phyloP scores from a whole-genome alignment of 75 land plant species.

The Pinus taeda region DNA sequence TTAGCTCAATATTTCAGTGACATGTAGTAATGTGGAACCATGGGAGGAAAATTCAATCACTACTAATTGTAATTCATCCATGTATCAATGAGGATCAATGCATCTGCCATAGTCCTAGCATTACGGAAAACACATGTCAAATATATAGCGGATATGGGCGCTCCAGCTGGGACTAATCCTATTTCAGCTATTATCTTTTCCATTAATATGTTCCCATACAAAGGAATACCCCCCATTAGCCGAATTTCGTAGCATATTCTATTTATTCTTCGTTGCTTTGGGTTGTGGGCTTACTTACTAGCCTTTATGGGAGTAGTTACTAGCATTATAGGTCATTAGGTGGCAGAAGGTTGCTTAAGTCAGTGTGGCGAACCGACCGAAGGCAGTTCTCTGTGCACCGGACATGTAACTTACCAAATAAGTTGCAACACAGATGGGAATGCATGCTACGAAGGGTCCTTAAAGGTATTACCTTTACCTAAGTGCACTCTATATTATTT shows the following conservation, averaged over 20 bases:
- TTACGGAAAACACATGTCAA: too few species aligned
- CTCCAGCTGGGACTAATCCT: not conserved
- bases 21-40: too few species aligned
- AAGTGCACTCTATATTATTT: too few species aligned
- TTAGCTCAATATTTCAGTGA: too few species aligned
- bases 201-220: slow-evolving; percentile 11
- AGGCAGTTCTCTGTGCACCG: not conserved
- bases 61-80: too few species aligned
- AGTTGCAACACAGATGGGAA: not conserved
- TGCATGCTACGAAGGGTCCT: not conserved
- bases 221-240: slow-evolving; percentile 16
- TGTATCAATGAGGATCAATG: too few species aligned
- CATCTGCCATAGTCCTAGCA: too few species aligned
- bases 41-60: too few species aligned
- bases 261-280: not conserved
- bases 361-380: not conserved
- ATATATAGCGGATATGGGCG: too few species aligned
- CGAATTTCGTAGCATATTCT: slow-evolving; percentile 7
- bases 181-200: slow-evolving; percentile 6
- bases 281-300: slow-evolving; percentile 21
- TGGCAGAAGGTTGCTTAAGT: not conserved
- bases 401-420: slow-evolving; percentile 6
- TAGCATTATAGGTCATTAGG: slow-evolving; percentile 14
- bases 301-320: slow-evolving; percentile 18
- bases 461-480: too few species aligned